Conservation (phyloP, 2,329 filamentous ascomycete species). For the Simplicillium sp. region DNA sequence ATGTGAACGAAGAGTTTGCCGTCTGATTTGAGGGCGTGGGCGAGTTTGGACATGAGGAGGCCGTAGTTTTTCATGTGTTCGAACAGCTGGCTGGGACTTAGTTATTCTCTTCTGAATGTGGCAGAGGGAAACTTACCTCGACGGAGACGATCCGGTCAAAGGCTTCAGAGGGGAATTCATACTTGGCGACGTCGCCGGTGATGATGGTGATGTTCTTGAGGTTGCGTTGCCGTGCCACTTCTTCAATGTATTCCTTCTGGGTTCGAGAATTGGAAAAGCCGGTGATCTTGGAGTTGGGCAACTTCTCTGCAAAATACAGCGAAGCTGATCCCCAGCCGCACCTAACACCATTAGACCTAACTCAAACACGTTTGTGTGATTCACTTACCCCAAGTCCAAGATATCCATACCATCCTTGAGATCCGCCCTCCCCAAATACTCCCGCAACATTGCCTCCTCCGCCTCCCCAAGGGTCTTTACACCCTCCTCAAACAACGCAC, state of each 20-base stretch:
- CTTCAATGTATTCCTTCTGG: slow-evolving; percentile 59
- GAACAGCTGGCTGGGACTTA: slow-evolving; percentile 40
- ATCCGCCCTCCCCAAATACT: slow-evolving; percentile 51
- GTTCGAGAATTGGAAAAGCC: slow-evolving; percentile 63
- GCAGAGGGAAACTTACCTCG: slow-evolving; percentile 25
- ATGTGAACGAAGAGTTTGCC: slow-evolving; percentile 64
- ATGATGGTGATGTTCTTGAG: slow-evolving; percentile 53
- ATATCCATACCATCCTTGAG: slow-evolving; percentile 51
- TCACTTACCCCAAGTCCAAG: slow-evolving; percentile 48
- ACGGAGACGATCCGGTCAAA: slow-evolving; percentile 62
- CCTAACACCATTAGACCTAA: slow-evolving; percentile 20
- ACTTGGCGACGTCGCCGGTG: slow-evolving; percentile 57
- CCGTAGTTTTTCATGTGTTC: slow-evolving; percentile 74
- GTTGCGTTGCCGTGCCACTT: slow-evolving; percentile 42
- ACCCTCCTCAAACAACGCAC: slow-evolving; percentile 53
- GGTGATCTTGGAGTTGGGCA: slow-evolving; percentile 52
- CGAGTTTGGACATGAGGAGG: slow-evolving; percentile 53
- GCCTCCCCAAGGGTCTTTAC: slow-evolving; percentile 52
- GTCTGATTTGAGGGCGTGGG: slow-evolving; percentile 45
- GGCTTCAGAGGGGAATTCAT: slow-evolving; percentile 47
- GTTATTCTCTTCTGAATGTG: not conserved
- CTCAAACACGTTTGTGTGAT: too few relatives aligned
- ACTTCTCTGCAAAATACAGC: slow-evolving; percentile 55
- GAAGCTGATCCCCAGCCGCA: slow-evolving; percentile 61
- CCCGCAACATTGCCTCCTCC: slow-evolving; percentile 55